Percentiles rank a stretch among this genome's conserved stretches.
phyloP scores from a whole-genome alignment of 805 yeast genomes.

The Grigorovia yakushimaensis region DNA sequence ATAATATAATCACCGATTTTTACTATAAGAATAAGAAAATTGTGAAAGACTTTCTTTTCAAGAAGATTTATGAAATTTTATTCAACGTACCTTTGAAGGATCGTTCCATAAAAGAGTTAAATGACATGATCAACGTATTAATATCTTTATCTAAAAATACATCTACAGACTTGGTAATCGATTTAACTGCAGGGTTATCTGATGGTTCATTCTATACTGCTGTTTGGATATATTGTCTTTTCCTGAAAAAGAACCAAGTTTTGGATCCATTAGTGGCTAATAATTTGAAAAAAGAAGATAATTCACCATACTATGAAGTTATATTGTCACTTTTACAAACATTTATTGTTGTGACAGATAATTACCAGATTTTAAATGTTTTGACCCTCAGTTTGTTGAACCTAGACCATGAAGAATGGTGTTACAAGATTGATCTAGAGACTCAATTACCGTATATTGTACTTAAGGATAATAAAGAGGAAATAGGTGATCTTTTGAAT shows the following conservation, averaged over 20 bases:
- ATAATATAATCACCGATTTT: conserved; percentile 43
- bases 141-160: conserved; percentile 47
- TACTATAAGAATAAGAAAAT: conserved; percentile 42
- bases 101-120: conserved; percentile 40
- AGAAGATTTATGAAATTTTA: conserved; percentile 37
- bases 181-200: conserved; percentile 17
- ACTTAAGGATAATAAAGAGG: conserved; percentile 2
- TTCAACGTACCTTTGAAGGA: conserved; percentile 25
- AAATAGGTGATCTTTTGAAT: conserved; percentile 1
- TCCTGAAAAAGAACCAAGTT: conserved; percentile 25
- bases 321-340: conserved; percentile 28
- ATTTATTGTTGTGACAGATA: conserved; percentile 23
- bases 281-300: conserved; percentile 2
- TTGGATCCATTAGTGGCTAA: conserved; percentile 10
- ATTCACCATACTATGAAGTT: conserved; percentile 23
- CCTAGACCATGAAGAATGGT: conserved; percentile 30
- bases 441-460: conserved; percentile 29
- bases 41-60: conserved; percentile 49
- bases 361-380: conserved; percentile 17
- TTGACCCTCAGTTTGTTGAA: conserved; percentile 27
- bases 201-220: conserved; percentile 21
- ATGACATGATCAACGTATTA: conserved; percentile 56
- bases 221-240: conserved; percentile 32
- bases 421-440: conserved; percentile 28
- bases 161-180: conserved; percentile 28